Evolutionary conservation across 1,284 basidiomycete species (phyloP), one percentile per base, ranked within the genome.

Genomic region (Cryptococcus depauperatus): DNA sequence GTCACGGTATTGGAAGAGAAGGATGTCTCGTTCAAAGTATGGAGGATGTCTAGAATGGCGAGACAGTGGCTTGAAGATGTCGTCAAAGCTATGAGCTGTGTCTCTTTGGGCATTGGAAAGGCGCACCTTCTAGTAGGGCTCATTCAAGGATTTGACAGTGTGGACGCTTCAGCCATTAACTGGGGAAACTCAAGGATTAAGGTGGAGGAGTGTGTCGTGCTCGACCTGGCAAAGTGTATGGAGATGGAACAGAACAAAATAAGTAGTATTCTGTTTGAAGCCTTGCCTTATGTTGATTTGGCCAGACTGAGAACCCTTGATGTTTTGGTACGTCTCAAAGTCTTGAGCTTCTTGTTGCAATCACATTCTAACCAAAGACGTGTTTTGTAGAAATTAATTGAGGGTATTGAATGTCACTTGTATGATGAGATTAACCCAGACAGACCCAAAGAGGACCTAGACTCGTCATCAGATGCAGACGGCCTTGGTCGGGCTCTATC

Each of bases 171-270:
- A 7, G 50, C 46, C 10, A 28, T 59, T 6, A 51, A 63, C 18
- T 65, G 62, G 62, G 58, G 56, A 13, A 21, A 43, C 13, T 47
- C 35, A 5, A 42, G 58, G 14, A 22, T 43, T 4, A 47, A 48
- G 13, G 38, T 65, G 30, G 62, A 65, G 34, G 61, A 62, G 35
- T 51, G 50, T 16, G 37, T 61, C 1, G 52, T 62, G 2, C 33
- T 61, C 10, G 50, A 41, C 1, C 13, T 57, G 7, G 47, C 49
- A 2, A 1, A 22, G 3, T 30, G 29, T 30, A 30, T 30, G 11
- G 29, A 30, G 11, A 21, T 21, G 13, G 52, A 52, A 5, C 22
- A 23, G 3, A 18, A 49, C 3, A 53, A 53, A 5, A 21, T 19
- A 3, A 43, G 54, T 6, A 22, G 46, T 5, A n/a, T 47, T 6